Evolutionary conservation across 306 rosid species (phyloP).

Genomic region (Vigna nakashimae): DNA sequence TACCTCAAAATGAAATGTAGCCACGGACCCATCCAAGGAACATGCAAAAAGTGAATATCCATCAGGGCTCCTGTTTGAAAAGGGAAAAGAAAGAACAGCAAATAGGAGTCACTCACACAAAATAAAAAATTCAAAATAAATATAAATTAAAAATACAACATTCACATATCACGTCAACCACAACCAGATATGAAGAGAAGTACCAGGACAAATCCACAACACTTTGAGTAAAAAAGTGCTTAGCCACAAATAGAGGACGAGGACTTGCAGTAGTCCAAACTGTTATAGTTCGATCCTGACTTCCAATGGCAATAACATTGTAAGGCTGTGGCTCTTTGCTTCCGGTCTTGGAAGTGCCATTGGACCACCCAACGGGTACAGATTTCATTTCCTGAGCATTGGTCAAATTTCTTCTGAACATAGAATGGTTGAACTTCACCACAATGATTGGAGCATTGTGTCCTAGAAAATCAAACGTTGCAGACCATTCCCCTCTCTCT

Average conservation of each 20-base stretch:
- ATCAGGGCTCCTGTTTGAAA: constrained; percentile 92
- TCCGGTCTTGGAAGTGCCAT: constrained; percentile 82
- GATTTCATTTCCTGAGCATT: constrained; percentile 76
- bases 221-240: constrained; percentile 95
- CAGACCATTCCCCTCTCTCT: constrained; percentile 99
- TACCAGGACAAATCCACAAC: constrained; percentile 99
- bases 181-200: constrained; percentile 32
- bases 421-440: constrained; percentile 95
- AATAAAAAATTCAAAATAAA: constrained; percentile 9
- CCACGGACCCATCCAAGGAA: constrained; percentile 96
- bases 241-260: constrained; percentile 98
- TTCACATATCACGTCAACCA: constrained; percentile 15
- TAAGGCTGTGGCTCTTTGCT: constrained; percentile 86
- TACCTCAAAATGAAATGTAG: constrained; percentile 86
- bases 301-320: constrained; percentile 97
- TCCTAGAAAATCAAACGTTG: constrained; percentile 97
- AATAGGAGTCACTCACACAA: constrained; percentile 21
- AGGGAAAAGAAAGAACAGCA: constrained; percentile 33
- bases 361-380: constrained; percentile 86
- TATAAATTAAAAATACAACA: neutral
- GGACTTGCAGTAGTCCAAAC: constrained; percentile 99
- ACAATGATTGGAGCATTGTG: constrained; percentile 97
- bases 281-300: constrained; percentile 97
- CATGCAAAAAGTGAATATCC: constrained; percentile 97
- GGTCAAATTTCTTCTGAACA: constrained; percentile 78